phyloP scores from a whole-genome alignment of 1,139 yeast species.

The Yamadazyma epiphylla region DNA sequence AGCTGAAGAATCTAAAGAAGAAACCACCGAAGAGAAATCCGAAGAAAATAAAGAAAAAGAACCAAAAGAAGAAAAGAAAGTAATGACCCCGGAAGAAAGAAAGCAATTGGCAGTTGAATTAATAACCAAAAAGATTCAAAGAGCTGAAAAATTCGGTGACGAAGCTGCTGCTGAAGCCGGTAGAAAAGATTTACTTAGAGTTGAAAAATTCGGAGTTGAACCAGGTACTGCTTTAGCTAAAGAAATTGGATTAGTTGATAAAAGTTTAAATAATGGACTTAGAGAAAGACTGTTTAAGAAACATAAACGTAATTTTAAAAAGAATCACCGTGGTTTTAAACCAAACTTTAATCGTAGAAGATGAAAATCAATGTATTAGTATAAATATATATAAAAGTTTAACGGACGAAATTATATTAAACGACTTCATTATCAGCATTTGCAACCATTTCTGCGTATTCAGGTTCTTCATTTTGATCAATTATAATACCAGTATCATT shows the following conservation, averaged over 20 bases:
- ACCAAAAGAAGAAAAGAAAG: slow-evolving; percentile 30
- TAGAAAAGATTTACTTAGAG: slow-evolving; percentile 61
- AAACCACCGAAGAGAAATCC: slow-evolving; percentile 12
- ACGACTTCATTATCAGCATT: slow-evolving; percentile 5
- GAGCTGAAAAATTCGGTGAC: slow-evolving; percentile 78
- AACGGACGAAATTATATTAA: slow-evolving; percentile 1
- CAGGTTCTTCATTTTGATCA: slow-evolving; percentile 15
- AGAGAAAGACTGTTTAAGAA: slow-evolving; percentile 15
- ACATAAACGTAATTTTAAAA: slow-evolving; percentile 5
- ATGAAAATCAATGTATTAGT: slow-evolving; percentile 1
- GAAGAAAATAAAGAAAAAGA: slow-evolving; percentile 15
- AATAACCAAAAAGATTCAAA: slow-evolving; percentile 59
- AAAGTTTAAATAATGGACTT: slow-evolving; percentile 21
- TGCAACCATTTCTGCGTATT: slow-evolving; percentile 3
- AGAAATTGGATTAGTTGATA: slow-evolving; percentile 57
- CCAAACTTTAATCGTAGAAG: slow-evolving; percentile 6
- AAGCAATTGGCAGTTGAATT: slow-evolving; percentile 66
- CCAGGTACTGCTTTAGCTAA: slow-evolving; percentile 62
- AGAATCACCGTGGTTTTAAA: slow-evolving; percentile 5
- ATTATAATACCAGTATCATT: slow-evolving; percentile 31
- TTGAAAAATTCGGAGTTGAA: slow-evolving; percentile 82
- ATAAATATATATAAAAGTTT: not conserved
- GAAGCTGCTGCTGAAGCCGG: slow-evolving; percentile 50
- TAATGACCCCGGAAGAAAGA: slow-evolving; percentile 62
- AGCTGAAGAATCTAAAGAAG: slow-evolving; percentile 4